Evolutionary conservation across 2,329 filamentous ascomycete species (phyloP).

Genomic region (Xylaria polymorpha): DNA sequence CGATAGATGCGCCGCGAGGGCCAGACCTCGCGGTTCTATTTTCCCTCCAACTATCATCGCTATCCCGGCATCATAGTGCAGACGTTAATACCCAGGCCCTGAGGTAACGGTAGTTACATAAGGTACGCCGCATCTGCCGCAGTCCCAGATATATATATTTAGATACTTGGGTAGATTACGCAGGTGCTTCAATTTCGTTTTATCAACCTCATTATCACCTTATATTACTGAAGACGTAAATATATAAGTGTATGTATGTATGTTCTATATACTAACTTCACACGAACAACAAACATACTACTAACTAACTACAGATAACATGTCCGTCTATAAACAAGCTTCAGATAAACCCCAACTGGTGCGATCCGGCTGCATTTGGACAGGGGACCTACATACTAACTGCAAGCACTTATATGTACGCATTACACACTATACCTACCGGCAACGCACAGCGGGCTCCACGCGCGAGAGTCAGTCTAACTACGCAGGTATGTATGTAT

Average conservation of each 20-base stretch:
- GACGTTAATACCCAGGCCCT: not conserved
- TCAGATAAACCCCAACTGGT: not conserved
- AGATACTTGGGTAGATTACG: not conserved
- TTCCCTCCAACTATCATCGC: not conserved
- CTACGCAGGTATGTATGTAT: too few relatives aligned
- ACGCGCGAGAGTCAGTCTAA: not conserved
- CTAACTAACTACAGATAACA: not conserved
- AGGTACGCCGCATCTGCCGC: not conserved
- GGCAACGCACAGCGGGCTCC: not conserved
- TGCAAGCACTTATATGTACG: not conserved
- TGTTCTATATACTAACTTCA: not conserved
- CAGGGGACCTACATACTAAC: not conserved
- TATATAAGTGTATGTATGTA: not conserved
- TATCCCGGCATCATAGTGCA: not conserved
- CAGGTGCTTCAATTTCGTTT: not conserved
- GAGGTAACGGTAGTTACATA: slow-evolving; percentile 1
- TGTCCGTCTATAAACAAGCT: not conserved
- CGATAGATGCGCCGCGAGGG: slow-evolving; percentile 21
- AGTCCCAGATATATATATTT: not conserved
- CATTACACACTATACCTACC: not conserved
- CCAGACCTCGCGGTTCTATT: slow-evolving; percentile 23
- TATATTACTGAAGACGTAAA: not conserved
- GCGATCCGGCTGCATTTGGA: not conserved
- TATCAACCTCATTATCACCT: not conserved
- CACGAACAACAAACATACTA: not conserved